These are phyloP conservation scores for Nicotiana sylvestris DNA, from an alignment of 257 asterid species.

Conservation along the genomic window DNA sequence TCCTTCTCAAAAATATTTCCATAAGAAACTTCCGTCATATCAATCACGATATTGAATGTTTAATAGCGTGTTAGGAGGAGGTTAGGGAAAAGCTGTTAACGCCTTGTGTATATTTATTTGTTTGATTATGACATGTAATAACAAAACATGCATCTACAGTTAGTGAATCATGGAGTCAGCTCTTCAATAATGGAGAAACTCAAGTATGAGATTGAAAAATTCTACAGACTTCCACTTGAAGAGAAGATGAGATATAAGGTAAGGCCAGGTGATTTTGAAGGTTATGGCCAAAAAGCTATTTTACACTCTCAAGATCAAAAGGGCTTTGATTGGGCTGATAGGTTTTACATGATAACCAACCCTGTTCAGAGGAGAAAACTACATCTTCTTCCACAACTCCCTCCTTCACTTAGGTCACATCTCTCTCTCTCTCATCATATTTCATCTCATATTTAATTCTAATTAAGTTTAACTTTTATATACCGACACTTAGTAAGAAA, in stretches of 20 bases:
- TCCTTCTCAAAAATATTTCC: too few species aligned
- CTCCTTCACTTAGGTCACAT: conserved; percentile 46
- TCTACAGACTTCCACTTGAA: conserved; percentile 55
- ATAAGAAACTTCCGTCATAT: too few species aligned
- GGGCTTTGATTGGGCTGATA: conserved; percentile 56
- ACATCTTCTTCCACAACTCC: conserved; percentile 55
- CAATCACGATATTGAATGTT: too few species aligned
- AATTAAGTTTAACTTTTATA: too few species aligned
- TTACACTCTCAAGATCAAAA: conserved; percentile 31
- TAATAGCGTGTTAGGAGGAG: background rate
- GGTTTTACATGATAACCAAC: conserved; percentile 54
- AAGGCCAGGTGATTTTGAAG: conserved; percentile 57
- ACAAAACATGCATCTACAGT: conserved; percentile 18
- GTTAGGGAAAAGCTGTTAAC: too few species aligned
- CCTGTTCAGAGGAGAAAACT: conserved; percentile 48
- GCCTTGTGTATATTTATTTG: background rate
- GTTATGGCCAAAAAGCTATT: conserved; percentile 44
- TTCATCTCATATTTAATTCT: too few species aligned
- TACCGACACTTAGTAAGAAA: too few species aligned
- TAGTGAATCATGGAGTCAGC: conserved; percentile 60
- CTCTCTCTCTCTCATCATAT: background rate
- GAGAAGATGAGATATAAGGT: conserved; percentile 39
- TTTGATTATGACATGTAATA: background rate
- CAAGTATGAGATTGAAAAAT: conserved; percentile 46
- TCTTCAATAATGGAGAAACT: conserved; percentile 40